A percentile compares a stretch with the other conserved stretches of the same genome.
Conservation (phyloP, 2,329 filamentous ascomycete species). For the Sphaerostilbella broomeana region DNA sequence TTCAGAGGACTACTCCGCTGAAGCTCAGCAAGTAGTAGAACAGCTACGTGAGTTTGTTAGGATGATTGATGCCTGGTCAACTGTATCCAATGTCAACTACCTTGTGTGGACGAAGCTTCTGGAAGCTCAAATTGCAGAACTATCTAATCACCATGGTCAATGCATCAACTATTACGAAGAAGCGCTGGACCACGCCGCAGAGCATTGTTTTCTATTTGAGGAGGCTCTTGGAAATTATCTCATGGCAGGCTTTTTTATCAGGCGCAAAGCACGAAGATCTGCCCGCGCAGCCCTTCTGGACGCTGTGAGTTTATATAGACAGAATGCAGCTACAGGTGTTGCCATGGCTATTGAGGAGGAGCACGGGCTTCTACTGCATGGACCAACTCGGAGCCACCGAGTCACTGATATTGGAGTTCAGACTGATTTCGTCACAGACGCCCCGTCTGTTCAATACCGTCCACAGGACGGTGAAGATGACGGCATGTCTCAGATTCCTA, state of each 20-base stretch:
- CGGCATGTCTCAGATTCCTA: constrained; percentile 30
- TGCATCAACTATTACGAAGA: constrained; percentile 62
- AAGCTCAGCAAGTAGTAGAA: constrained; percentile 42
- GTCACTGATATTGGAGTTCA: constrained; percentile 60
- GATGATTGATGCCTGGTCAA: constrained; percentile 57
- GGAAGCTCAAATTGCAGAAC: constrained; percentile 61
- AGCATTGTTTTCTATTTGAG: constrained; percentile 61
- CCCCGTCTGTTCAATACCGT: constrained; percentile 45
- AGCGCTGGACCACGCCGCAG: constrained; percentile 63
- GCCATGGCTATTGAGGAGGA: constrained; percentile 61
- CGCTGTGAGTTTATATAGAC: constrained; percentile 59
- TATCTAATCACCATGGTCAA: constrained; percentile 47
- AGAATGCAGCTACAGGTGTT: constrained; percentile 63
- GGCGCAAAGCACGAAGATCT: constrained; percentile 57
- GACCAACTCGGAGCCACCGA: constrained; percentile 50
- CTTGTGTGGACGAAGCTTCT: constrained; percentile 61
- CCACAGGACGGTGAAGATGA: constrained; percentile 38
- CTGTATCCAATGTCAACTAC: constrained; percentile 65
- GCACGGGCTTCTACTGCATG: constrained; percentile 60
- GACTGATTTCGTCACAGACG: constrained; percentile 60
- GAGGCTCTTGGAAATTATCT: constrained; percentile 68
- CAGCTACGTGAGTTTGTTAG: constrained; percentile 50
- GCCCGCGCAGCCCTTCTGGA: constrained; percentile 64
- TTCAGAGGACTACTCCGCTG: constrained; percentile 36
- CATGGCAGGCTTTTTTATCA: constrained; percentile 64